phyloP scores from a whole-genome alignment of 106 monocot genomes.

The Ottelia alismoides region DNA sequence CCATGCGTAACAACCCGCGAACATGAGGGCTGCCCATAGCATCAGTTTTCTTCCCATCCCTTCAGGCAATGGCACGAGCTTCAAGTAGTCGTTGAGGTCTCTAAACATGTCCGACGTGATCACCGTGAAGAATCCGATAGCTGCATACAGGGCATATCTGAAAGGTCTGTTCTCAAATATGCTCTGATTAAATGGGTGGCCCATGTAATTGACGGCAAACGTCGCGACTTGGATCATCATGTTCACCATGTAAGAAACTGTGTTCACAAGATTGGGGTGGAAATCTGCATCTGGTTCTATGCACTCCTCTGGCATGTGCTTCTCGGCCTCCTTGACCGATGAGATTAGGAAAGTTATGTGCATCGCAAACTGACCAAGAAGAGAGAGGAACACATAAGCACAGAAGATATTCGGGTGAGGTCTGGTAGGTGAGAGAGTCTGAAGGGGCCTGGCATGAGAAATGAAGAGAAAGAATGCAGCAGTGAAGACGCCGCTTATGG shows the following conservation, averaged over 20 bases:
- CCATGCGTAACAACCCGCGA: constrained; percentile 79
- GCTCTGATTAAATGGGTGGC: constrained; percentile 89
- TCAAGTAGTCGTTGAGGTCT: constrained; percentile 72
- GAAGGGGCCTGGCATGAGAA: constrained; percentile 90
- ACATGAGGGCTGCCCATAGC: constrained; percentile 77
- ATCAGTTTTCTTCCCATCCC: constrained; percentile 70
- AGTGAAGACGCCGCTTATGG: constrained; percentile 92
- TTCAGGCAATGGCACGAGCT: constrained; percentile 82
- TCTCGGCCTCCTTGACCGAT: constrained; percentile 63
- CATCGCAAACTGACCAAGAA: constrained; percentile 91
- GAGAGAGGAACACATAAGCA: constrained; percentile 85
- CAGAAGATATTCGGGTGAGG: constrained; percentile 98
- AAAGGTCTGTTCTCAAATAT: constrained; percentile 90
- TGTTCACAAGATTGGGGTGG: constrained; percentile 95
- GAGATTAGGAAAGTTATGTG: constrained; percentile 74
- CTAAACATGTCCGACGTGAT: constrained; percentile 88
- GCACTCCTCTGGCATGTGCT: constrained; percentile 96
- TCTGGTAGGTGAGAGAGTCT: constrained; percentile 51
- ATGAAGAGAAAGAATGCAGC: constrained; percentile 98
- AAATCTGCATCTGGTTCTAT: constrained; percentile 91
- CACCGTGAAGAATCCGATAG: constrained; percentile 67
- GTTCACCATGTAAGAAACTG: constrained; percentile 98
- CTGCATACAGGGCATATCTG: constrained; percentile 51
- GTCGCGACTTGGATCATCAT: constrained; percentile 99
- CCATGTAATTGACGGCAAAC: constrained; percentile 98